These are phyloP conservation scores for Solanum okadae DNA, from an alignment of 257 asterid genomes.

Conservation along the genomic window DNA sequence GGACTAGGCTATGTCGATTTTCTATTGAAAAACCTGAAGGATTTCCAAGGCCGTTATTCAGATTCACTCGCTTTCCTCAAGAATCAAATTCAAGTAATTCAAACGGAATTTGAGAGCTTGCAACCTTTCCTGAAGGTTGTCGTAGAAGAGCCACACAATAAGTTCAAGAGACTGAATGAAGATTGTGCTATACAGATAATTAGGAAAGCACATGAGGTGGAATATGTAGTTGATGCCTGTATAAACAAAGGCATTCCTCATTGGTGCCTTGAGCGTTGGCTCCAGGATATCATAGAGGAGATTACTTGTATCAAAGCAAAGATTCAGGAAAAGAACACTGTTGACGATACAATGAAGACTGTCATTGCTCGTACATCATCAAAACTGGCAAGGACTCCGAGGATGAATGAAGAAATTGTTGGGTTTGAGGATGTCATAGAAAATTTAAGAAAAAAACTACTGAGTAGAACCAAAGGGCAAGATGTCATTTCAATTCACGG, in stretches of 20 bases:
- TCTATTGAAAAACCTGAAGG: too few species aligned
- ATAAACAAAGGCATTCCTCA: background rate
- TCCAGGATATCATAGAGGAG: background rate
- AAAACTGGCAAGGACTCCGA: background rate
- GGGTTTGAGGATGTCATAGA: background rate
- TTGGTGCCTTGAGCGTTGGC: background rate
- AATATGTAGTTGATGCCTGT: slow-evolving; percentile 4
- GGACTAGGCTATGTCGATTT: too few species aligned
- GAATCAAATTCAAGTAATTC: too few species aligned
- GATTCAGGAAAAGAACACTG: background rate
- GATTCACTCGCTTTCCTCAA: too few species aligned
- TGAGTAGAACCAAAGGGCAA: background rate
- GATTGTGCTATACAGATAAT: background rate
- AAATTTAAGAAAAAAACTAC: background rate
- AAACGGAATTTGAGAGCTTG: too few species aligned
- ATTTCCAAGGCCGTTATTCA: too few species aligned
- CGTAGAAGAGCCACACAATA: background rate
- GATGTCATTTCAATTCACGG: slow-evolving; percentile 1
- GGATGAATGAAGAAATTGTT: background rate
- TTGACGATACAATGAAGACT: background rate
- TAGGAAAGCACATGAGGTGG: slow-evolving; percentile 11
- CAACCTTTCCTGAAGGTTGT: too few species aligned
- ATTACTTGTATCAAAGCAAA: background rate
- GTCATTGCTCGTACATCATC: background rate
- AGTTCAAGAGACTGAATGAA: background rate